phyloP scores from a whole-genome alignment of 106 monocot species.

The Agapanthus africanus region DNA sequence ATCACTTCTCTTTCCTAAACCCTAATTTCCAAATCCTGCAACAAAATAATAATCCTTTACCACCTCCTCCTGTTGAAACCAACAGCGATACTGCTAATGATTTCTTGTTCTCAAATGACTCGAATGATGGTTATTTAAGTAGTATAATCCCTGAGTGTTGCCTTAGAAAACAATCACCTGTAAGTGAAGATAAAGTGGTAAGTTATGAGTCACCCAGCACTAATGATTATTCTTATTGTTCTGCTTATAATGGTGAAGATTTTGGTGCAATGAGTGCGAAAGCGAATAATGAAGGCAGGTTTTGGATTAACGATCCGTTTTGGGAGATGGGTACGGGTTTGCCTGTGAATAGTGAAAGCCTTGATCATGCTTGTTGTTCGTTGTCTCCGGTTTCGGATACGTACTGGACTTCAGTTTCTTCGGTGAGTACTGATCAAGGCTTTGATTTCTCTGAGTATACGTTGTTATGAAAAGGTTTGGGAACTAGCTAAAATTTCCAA shows the following conservation, averaged over 20 bases:
- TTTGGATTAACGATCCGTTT: slow-evolving; percentile 35
- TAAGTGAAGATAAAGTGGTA: neutral
- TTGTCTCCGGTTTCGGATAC: slow-evolving; percentile 17
- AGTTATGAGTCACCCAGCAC: neutral
- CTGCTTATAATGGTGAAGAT: too few species aligned
- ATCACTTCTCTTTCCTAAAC: slow-evolving; percentile 6
- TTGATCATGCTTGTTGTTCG: neutral
- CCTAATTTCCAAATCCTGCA: slow-evolving; percentile 9
- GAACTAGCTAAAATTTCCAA: neutral
- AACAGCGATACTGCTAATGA: neutral
- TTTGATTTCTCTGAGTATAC: slow-evolving; percentile 19
- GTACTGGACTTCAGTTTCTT: slow-evolving; percentile 18
- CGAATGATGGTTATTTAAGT: slow-evolving; percentile 42
- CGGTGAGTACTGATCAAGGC: slow-evolving; percentile 5
- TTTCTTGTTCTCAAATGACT: slow-evolving; percentile 31
- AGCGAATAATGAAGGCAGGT: slow-evolving; percentile 4
- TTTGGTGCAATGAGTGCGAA: slow-evolving; percentile 12
- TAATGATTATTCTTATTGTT: neutral
- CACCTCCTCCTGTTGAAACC: neutral
- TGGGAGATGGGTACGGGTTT: slow-evolving; percentile 21
- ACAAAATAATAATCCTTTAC: neutral
- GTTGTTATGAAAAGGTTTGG: neutral
- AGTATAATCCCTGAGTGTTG: slow-evolving; percentile 53
- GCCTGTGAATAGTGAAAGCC: neutral
- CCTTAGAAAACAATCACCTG: slow-evolving; percentile 9